A percentile compares a stretch with the other conserved stretches of the same genome.
Conservation (phyloP, 306 rosid species). For the Rosa persica region DNA sequence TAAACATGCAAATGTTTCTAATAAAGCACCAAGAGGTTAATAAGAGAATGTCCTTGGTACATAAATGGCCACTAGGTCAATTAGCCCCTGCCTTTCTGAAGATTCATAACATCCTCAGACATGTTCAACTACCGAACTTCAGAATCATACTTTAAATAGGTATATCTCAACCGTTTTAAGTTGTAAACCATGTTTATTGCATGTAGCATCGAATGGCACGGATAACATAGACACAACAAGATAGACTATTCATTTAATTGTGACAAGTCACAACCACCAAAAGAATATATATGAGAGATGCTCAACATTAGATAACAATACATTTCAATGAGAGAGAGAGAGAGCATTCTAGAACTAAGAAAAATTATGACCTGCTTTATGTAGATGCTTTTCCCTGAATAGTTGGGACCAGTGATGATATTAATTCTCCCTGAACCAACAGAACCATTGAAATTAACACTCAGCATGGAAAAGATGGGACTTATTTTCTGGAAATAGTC, state of each 20-base stretch:
- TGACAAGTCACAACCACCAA: neutral
- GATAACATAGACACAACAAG: neutral
- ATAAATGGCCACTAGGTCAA: neutral
- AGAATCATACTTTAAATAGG: neutral
- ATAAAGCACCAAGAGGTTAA: neutral
- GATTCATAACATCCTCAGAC: neutral
- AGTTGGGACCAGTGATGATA: slow-evolving; percentile 94
- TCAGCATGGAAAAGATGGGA: slow-evolving; percentile 24
- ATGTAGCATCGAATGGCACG: neutral
- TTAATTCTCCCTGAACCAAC: slow-evolving; percentile 75
- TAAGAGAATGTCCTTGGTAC: neutral
- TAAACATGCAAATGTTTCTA: neutral
- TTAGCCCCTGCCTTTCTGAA: neutral
- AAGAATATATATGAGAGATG: neutral
- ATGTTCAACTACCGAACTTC: neutral
- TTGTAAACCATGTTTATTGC: neutral
- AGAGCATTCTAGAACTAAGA: neutral
- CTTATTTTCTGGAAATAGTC: slow-evolving; percentile 17
- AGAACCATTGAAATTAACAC: slow-evolving; percentile 19
- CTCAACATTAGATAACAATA: neutral
- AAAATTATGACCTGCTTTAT: slow-evolving; percentile 75
- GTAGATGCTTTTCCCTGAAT: slow-evolving; percentile 96
- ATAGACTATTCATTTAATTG: neutral
- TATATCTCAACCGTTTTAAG: neutral
- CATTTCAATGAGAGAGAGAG: neutral